Evolutionary conservation across 169 alveolate species (phyloP).

Genomic region (Prorocentrum cordatum): DNA sequence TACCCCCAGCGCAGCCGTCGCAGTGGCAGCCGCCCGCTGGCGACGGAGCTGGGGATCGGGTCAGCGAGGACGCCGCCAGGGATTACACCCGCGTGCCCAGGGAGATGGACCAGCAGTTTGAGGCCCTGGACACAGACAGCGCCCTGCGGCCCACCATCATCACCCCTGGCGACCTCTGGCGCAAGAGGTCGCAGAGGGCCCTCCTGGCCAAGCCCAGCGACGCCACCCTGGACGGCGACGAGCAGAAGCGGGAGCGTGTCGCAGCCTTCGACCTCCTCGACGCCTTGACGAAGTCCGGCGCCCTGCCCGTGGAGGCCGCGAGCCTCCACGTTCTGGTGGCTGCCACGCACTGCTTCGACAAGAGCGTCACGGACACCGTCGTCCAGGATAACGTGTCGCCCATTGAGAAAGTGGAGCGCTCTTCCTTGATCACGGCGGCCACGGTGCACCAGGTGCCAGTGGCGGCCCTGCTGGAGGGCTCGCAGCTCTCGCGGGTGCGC

Average conservation of each 20-base stretch:
- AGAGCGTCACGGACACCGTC: conserved; percentile 14
- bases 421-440: conserved; percentile 51
- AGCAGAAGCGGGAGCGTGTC: conserved; percentile 45
- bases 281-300: conserved; percentile 67
- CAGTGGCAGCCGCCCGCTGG: background rate
- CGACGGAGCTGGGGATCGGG: background rate
- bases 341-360: conserved; percentile 69
- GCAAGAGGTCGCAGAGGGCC: conserved; percentile 29
- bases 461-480: conserved; percentile 23
- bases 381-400: conserved; percentile 57
- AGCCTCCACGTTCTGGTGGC: conserved; percentile 45
- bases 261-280: conserved; percentile 64
- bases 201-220: conserved; percentile 29
- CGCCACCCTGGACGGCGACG: background rate
- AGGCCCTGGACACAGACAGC: conserved; percentile 29
- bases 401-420: conserved; percentile 67
- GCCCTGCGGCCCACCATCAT: conserved; percentile 61
- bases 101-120: conserved; percentile 31
- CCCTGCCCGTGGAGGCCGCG: conserved; percentile 22
- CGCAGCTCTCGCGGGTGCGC: no score
- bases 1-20: background rate
- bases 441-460: conserved; percentile 58
- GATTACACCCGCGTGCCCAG: conserved; percentile 38
- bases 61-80: background rate
- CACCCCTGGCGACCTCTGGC: conserved; percentile 20